These are phyloP conservation scores for Aphanocladium album DNA, from an alignment of 2,329 filamentous ascomycete genomes.

Conservation along the genomic window DNA sequence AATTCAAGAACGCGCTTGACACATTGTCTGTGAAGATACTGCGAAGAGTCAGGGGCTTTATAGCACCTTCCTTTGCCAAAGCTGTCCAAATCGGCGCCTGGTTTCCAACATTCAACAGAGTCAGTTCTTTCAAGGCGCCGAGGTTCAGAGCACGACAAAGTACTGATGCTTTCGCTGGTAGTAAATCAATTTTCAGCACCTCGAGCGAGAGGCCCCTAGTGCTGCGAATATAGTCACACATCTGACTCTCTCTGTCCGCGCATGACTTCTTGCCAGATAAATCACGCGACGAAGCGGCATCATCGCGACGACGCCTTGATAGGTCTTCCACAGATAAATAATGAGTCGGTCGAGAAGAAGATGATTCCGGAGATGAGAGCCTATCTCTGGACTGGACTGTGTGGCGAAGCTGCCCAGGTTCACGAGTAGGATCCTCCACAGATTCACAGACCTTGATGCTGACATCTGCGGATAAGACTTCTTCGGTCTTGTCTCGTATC, in stretches of 20 bases:
- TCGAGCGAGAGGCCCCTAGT: conserved; percentile 55
- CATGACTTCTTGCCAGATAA: background rate
- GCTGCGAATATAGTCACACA: conserved; percentile 50
- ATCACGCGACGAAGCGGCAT: background rate
- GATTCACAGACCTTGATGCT: background rate
- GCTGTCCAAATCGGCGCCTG: conserved; percentile 57
- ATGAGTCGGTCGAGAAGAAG: background rate
- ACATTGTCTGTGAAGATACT: conserved; percentile 62
- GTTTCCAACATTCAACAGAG: conserved; percentile 58
- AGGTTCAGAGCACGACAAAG: conserved; percentile 54
- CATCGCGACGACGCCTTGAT: background rate
- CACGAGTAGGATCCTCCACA: background rate
- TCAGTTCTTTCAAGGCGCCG: conserved; percentile 49
- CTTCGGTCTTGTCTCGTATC: background rate
- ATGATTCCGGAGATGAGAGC: background rate
- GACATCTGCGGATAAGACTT: background rate
- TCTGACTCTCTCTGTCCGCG: conserved; percentile 16
- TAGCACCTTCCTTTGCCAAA: conserved; percentile 49
- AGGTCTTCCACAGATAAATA: background rate
- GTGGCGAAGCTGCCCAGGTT: background rate
- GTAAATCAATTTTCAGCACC: conserved; percentile 50
- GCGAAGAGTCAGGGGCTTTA: conserved; percentile 45
- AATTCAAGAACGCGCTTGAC: conserved; percentile 47
- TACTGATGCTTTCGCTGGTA: conserved; percentile 56
- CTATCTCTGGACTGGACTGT: background rate